Conservation (phyloP, 2,329 filamentous ascomycete species). For the Cytospora piceicola region DNA sequence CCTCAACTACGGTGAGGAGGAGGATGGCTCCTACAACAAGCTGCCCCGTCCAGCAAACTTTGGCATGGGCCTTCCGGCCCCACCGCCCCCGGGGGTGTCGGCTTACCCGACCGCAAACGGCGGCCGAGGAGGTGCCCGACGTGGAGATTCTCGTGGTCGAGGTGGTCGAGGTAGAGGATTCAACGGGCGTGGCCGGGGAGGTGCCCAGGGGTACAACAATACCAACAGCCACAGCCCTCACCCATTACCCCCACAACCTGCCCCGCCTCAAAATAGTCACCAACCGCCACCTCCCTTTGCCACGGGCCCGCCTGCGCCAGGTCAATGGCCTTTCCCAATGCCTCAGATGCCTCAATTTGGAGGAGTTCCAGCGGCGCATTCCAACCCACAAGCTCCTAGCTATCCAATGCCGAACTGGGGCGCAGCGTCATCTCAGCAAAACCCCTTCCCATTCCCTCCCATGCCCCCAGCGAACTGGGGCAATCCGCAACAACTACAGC, state of each 20-base stretch:
- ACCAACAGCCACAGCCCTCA: conserved; percentile 28
- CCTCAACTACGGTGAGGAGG: conserved; percentile 70
- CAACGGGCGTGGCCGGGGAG: conserved; percentile 46
- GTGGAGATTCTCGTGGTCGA: conserved; percentile 53
- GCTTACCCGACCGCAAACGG: conserved; percentile 20
- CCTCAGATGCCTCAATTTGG: conserved; percentile 29
- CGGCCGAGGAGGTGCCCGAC: conserved; percentile 42
- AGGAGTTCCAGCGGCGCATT: conserved; percentile 23
- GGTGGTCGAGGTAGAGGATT: conserved; percentile 45
- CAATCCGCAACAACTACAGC: conserved; percentile 17
- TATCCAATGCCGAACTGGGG: conserved; percentile 29
- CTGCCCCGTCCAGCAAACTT: conserved; percentile 70
- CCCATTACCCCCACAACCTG: conserved; percentile 19
- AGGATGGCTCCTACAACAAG: conserved; percentile 73
- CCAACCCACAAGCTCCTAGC: conserved; percentile 27
- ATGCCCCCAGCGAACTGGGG: conserved; percentile 28
- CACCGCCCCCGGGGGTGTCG: conserved; percentile 41
- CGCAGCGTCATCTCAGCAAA: conserved; percentile 14
- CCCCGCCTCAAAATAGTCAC: conserved; percentile 32
- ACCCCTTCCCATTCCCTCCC: conserved; percentile 29
- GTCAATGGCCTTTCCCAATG: conserved; percentile 34
- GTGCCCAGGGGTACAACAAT: conserved; percentile 41
- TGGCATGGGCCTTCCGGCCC: conserved; percentile 52
- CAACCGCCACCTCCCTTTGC: conserved; percentile 36
- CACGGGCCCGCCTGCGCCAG: conserved; percentile 28